Conservation (phyloP, 345 rosid species). For the Acer yangbiense region DNA sequence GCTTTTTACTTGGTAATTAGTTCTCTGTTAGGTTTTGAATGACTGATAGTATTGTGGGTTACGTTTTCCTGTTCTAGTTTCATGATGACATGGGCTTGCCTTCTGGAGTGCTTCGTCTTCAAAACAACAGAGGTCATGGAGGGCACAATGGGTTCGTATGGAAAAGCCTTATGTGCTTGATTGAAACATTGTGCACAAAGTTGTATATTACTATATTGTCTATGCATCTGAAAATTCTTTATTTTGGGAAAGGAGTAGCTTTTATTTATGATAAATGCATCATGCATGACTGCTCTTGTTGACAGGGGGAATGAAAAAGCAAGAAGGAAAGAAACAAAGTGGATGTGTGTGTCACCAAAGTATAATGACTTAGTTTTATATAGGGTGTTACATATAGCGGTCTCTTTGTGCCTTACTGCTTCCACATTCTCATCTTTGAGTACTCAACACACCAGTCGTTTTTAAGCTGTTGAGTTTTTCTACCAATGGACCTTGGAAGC, state of each 20-base stretch:
- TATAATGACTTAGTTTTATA: background rate
- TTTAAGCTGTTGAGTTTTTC: background rate
- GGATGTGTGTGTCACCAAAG: background rate
- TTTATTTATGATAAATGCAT: background rate
- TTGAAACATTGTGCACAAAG: background rate
- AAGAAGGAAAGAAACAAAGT: background rate
- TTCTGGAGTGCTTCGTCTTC: conserved; percentile 93
- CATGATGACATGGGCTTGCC: conserved; percentile 87
- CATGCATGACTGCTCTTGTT: background rate
- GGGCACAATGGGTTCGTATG: conserved; percentile 75
- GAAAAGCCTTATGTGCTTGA: background rate
- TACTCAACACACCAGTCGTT: background rate
- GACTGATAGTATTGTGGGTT: conserved; percentile 1
- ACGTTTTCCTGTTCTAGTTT: conserved; percentile 41
- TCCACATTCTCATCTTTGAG: background rate
- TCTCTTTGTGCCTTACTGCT: background rate
- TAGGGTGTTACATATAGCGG: background rate
- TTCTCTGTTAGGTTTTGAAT: conserved; percentile 9
- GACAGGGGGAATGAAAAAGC: background rate
- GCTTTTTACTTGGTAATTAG: conserved; percentile 7
- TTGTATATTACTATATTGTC: background rate
- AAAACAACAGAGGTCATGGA: conserved; percentile 82
- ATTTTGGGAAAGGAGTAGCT: conserved; percentile 2
- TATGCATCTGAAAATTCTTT: background rate
- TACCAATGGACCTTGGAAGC: background rate